Percentiles rank a stretch among this genome's conserved stretches.
Conservation (phyloP, 1,139 yeast species). For the Suhomyces yuchorum region DNA sequence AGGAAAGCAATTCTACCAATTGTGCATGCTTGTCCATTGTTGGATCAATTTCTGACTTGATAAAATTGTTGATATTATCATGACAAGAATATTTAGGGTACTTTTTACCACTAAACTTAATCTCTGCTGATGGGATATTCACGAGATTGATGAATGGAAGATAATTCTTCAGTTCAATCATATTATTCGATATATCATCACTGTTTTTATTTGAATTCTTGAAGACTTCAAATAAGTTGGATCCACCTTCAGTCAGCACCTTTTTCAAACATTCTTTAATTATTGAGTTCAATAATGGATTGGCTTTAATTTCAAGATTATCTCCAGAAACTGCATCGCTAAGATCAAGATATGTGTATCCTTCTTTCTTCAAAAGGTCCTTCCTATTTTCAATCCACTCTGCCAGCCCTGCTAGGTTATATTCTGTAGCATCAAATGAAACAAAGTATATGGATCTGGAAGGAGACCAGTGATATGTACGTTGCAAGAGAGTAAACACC, state of each 20-base stretch:
- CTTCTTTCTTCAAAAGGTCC: slow-evolving; percentile 57
- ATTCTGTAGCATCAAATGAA: slow-evolving; percentile 84
- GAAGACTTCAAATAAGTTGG: slow-evolving; percentile 31
- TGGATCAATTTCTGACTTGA: slow-evolving; percentile 50
- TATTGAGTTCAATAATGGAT: slow-evolving; percentile 61
- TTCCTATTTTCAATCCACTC: slow-evolving; percentile 70
- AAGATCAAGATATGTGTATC: slow-evolving; percentile 75
- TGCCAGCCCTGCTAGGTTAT: slow-evolving; percentile 81
- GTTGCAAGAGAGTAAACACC: slow-evolving; percentile 65
- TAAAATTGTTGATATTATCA: slow-evolving; percentile 65
- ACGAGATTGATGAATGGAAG: slow-evolving; percentile 63
- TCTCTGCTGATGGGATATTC: slow-evolving; percentile 71
- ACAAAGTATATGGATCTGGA: slow-evolving; percentile 78
- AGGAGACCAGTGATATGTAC: slow-evolving; percentile 78
- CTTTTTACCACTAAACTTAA: slow-evolving; percentile 49
- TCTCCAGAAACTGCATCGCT: slow-evolving; percentile 73
- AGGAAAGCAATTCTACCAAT: slow-evolving; percentile 59
- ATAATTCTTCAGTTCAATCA: slow-evolving; percentile 62
- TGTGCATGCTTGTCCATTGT: slow-evolving; percentile 58
- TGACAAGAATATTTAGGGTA: slow-evolving; percentile 65
- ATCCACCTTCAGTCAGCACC: slow-evolving; percentile 25
- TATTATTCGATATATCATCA: slow-evolving; percentile 37
- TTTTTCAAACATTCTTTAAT: slow-evolving; percentile 43
- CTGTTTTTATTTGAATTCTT: slow-evolving; percentile 29
- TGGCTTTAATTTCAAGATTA: slow-evolving; percentile 57